Base-by-base conservation (phyloP, 495 filamentous ascomycete genomes). In the Pseudoneurospora amorphoporcata region DNA sequence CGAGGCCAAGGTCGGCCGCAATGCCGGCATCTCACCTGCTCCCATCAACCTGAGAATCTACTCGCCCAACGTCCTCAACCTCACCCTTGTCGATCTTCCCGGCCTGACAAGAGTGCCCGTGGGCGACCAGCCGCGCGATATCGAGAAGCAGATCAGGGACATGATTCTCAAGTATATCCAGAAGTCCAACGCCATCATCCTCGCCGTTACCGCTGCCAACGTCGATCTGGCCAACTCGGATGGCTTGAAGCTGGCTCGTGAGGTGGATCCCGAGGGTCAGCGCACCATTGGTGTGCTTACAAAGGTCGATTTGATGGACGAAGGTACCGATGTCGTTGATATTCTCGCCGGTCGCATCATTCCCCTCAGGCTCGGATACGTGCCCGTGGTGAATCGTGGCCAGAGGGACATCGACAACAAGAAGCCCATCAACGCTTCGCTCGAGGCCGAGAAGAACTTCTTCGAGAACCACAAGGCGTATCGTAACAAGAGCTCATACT, bases 381-480 rank as follows among this genome's bases (percentile, higher is more conserved):
- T 99, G 23, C 96, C 96, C 8, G 96, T 99, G 32, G 96, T 99
- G 77, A 99, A 99, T 86, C 89, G 95, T 83, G 95, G 95, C n/a
- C 95, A 99, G 83, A 87, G 96, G 73, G 95, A 99, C 81, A 99
- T 99, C 77, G 95, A 98, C 84, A 97, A 93, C 84, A 97, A 92
- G 84, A 93, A 94, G 82, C 88, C 89, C 8, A 99, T 99, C 79
- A 90, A 92, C n/a, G 91, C 90, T 53, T 94, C 95, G 9, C 85
- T 99, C 76, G 95, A 99, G 82, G 87, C 93, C 71, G 95, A 99
- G 87, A 97, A 94, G 87, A 89, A 90, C 81, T 99, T 96, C 83
- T 99, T 99, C 80, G 95, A 98, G 74, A 94, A 94, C 80, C 95
- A 99, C 88, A 97, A 96, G 83, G 96, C 95, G 3, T 99, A 99